Percentiles rank a stretch among this genome's conserved stretches.
phyloP scores from a whole-genome alignment of 2,329 filamentous ascomycete species.

The Trichoderma aggressivum region DNA sequence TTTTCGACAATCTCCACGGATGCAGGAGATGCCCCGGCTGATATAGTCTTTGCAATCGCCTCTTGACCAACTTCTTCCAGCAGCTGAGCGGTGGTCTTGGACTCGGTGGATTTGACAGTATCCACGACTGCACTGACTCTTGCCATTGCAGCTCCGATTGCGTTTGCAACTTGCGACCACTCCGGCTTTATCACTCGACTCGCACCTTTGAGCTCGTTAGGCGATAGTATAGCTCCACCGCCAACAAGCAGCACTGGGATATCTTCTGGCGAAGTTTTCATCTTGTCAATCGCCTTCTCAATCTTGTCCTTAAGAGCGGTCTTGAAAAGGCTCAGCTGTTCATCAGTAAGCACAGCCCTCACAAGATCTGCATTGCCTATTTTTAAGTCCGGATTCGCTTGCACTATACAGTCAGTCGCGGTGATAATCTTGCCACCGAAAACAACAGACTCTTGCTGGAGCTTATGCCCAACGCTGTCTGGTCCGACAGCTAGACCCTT shows the following conservation, averaged over 20 bases:
- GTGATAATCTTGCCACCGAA: conserved; percentile 58
- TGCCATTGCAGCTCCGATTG: conserved; percentile 61
- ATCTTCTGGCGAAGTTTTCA: conserved; percentile 60
- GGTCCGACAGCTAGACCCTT: conserved; percentile 50
- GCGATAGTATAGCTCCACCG: conserved; percentile 58
- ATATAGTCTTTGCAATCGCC: conserved; percentile 43
- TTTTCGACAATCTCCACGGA: conserved; percentile 50
- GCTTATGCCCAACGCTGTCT: conserved; percentile 58
- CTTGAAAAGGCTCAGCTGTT: conserved; percentile 39
- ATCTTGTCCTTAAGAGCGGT: conserved; percentile 47
- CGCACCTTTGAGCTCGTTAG: conserved; percentile 52
- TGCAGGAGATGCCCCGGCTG: conserved; percentile 42
- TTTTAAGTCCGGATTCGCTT: conserved; percentile 31
- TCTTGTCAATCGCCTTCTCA: conserved; percentile 56
- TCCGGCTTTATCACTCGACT: conserved; percentile 54
- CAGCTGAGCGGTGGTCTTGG: conserved; percentile 36
- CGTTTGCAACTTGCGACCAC: conserved; percentile 60
- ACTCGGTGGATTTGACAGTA: conserved; percentile 47
- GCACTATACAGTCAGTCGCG: conserved; percentile 53
- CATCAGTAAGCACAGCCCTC: conserved; percentile 29
- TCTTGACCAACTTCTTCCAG: conserved; percentile 38
- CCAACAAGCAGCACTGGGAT: conserved; percentile 60
- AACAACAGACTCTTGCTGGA: conserved; percentile 50
- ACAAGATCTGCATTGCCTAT: conserved; percentile 43
- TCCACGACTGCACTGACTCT: conserved; percentile 55